Base-by-base conservation (phyloP, 1,284 basidiomycete genomes). In the Ceratobasidium sp. region DNA sequence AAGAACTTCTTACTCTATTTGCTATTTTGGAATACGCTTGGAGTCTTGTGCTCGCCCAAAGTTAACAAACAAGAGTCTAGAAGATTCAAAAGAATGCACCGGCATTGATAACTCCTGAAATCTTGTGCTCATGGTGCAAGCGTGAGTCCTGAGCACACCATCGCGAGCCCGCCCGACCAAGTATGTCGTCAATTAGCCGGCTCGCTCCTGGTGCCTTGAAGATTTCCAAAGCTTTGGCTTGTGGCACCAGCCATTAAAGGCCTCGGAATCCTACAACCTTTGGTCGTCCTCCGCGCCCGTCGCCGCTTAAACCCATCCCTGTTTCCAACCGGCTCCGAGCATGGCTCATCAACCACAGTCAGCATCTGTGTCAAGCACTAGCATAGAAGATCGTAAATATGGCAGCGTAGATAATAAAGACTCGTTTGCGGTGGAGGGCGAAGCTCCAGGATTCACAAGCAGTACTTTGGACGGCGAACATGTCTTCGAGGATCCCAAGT, bases 401-500 rank as follows among this genome's bases (percentile, higher is more conserved):
- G 32, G 61, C 28, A 12, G 16, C 1, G 21, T 50, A 16, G 61
- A 64, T 18, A 34, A 32, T 9, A 64, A 50, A 23, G 32, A 46
- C 18, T 10, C n/a, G 2, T 2, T 36, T 50, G 30, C 30, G 28
- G 55, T 6, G 12, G 50, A 3, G 1, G 65, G 36, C 3, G 65
- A 69, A 57, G 10, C 26, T 5, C 65, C 65, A 14, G 53, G 65
- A 8, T 10, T 23, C 6, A 43, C 32, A 8, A 69, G 52, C 41
- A 41, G 36, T 18, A 36, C 62, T 16, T 53, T 65, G 23, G 16
- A 26, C 21, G 36, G 41, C 23, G 65, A 57, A 1, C 65, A 69
- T 6, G 85, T 88, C 3, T 89, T 82, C 76, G 88, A 89, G 74
- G 87, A 90, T 74, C 85, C 87, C 2, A 74, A 76, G 4, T 62